Base-by-base conservation (phyloP, 345 rosid genomes). In the Populus tremula region DNA sequence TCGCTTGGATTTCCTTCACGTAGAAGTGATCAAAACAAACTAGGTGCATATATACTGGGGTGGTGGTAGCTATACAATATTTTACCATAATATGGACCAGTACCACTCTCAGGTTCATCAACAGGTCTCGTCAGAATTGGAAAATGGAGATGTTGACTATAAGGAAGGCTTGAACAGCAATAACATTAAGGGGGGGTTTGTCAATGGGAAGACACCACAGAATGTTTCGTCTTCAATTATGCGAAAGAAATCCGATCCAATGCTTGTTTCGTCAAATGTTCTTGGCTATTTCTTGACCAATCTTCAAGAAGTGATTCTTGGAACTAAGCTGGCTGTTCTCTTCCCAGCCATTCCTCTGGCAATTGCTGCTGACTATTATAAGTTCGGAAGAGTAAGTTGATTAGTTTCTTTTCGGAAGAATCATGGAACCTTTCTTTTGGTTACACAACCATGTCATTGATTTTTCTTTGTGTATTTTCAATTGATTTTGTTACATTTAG, bases 331-430 rank as follows among this genome's bases (percentile, higher is more conserved):
- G 5, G 88, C 84, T 39, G 36, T 89, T 53, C 91, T 87, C 75
- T 89, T 87, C 81, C 90, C 90, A 5, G 87, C 91, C 43, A 74
- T 89, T 62, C 88, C 90, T 63, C 82, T 89, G 1, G 90, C 91
- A 23, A 76, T 88, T 35, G 77, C 36, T 65, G 90, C 91, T 8
- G 85, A 85, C 54, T 45, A 81, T 43, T 81, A 84, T 38, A 70
- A 75, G 25, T 85, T 85, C 61, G 90, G 86, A 31, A 73, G 88
- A 69, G 91, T 87, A 82, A 77, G 84, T 80, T 39, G 4, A 6
- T 76, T 2, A 21, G n/a, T 62, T 6, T 29, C 12, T 10, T n/a
- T 59, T 33, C 5, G 5, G 61, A 2, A 54, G n/a, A 21, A 53
- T 6, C 61, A 20, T 54, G 21, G 21, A 20, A 20, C 61, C 0